Evolutionary conservation across 176 grass and related monocot genomes (phyloP).

Genomic region (Microstegium vimineum): DNA sequence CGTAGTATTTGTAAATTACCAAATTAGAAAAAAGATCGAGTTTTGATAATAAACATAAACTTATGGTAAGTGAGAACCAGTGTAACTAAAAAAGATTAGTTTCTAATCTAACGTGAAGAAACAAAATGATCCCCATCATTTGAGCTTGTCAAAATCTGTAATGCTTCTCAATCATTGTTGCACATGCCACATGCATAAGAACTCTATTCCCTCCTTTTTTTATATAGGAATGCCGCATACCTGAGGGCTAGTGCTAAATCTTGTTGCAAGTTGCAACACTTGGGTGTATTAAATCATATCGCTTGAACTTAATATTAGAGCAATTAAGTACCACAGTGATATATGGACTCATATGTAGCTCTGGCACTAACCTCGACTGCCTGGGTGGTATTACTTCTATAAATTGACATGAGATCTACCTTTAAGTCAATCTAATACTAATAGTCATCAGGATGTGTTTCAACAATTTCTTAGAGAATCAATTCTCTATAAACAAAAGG

Average conservation of each 20-base stretch:
- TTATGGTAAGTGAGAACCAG: background rate
- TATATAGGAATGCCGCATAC: too few species aligned
- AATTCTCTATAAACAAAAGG: background rate
- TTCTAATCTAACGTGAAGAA: background rate
- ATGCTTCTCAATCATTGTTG: background rate
- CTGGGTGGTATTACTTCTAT: background rate
- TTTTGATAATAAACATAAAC: background rate
- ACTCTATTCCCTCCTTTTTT: too few species aligned
- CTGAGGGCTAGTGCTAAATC: background rate
- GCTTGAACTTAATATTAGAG: background rate
- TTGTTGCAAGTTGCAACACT: background rate
- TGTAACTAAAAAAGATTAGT: background rate
- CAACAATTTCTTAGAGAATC: background rate
- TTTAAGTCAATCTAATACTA: background rate
- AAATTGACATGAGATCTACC: background rate
- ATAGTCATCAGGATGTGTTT: background rate
- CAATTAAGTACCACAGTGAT: background rate
- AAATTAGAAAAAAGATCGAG: background rate
- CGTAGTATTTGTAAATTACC: constrained; percentile 2
- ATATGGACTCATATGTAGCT: background rate
- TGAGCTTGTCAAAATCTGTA: background rate
- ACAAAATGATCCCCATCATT: background rate
- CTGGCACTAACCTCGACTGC: background rate
- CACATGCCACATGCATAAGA: background rate
- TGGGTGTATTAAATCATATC: constrained; percentile 19